Evolutionary conservation across 257 asterid species (phyloP), one percentile per base, ranked within the genome.

Genomic region (Rhazya stricta): DNA sequence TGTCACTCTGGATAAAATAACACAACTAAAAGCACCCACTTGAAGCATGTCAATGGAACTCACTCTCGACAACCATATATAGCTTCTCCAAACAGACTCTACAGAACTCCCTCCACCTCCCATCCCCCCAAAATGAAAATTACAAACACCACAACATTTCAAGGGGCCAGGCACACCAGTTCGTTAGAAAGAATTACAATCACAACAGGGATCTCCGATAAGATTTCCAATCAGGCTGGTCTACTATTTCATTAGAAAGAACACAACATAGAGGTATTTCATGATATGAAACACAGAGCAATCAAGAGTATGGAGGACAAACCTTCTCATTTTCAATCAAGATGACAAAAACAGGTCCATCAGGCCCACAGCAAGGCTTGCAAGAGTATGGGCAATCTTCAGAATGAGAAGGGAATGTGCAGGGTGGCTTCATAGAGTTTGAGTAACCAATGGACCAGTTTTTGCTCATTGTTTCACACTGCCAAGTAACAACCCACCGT

Each of bases 401-500:
- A 13, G 96, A 85, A 80, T 95, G 99, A 67, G 85, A 80, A 15
- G 98, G 99, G 72, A 95, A 95, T 45, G 82, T 77, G 89, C 99
- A 92, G 63, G 94, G 91, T 45, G 96, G 94, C 72, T 77, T 81
- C 65, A 80, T 46, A 56, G 94, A 82, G 58, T 87, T 90, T 15
- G 73, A 48, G 50, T 81, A 83, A 76, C 87, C 84, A 69, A 88
- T 78, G 18, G 91, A 61, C 21, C 66, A 27, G 77, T 91, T 91
- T 81, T 84, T 84, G 86, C 85, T 84, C 88, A 89, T 87, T 16
- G 96, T 83, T 88, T 95, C 96, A 43, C 98, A 95, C 82, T 92
- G 99, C 99, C 98, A 92, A 69, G 94, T 82, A 57, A 95, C 80
- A 36, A 92, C 94, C 99, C 99, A 95, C 19, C 99, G 96, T 13